phyloP scores from a whole-genome alignment of 371 early-diverging fungal species.

The Mucor plumbeus region DNA sequence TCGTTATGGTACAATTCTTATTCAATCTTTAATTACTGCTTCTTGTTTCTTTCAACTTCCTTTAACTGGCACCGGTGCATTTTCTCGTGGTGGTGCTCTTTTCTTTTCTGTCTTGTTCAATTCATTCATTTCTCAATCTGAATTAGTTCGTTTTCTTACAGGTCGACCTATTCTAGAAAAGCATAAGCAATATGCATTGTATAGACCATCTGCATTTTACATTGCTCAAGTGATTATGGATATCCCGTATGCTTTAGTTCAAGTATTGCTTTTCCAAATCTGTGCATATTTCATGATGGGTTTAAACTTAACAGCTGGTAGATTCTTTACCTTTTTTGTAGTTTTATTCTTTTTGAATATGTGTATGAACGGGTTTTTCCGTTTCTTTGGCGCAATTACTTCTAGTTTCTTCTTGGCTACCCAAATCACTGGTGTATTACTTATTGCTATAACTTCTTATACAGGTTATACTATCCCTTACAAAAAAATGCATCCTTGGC shows the following conservation, averaged over 20 bases:
- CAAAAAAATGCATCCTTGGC: conserved; percentile 70
- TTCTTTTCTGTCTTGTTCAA: conserved; percentile 64
- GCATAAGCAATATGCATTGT: conserved; percentile 73
- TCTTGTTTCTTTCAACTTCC: conserved; percentile 69
- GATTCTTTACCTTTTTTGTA: conserved; percentile 59
- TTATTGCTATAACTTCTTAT: conserved; percentile 64
- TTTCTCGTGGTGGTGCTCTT: conserved; percentile 76
- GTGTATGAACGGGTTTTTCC: conserved; percentile 59
- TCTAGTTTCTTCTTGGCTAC: conserved; percentile 63
- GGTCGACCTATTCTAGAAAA: conserved; percentile 71
- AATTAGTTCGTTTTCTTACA: conserved; percentile 53
- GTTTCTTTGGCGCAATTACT: conserved; percentile 50
- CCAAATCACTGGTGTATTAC: conserved; percentile 57
- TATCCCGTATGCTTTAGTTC: conserved; percentile 35
- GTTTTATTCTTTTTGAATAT: conserved; percentile 54
- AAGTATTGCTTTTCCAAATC: conserved; percentile 51
- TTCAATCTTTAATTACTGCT: conserved; percentile 73
- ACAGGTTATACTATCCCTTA: conserved; percentile 72
- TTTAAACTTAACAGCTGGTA: conserved; percentile 53
- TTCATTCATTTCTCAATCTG: conserved; percentile 58
- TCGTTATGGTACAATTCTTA: conserved; percentile 60
- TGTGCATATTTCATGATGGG: conserved; percentile 70
- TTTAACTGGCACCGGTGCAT: conserved; percentile 57
- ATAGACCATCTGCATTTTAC: conserved; percentile 67
- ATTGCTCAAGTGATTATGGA: conserved; percentile 63